Base-by-base conservation (phyloP, 768 basidiomycete genomes). In the Lactarius hengduanensis region DNA sequence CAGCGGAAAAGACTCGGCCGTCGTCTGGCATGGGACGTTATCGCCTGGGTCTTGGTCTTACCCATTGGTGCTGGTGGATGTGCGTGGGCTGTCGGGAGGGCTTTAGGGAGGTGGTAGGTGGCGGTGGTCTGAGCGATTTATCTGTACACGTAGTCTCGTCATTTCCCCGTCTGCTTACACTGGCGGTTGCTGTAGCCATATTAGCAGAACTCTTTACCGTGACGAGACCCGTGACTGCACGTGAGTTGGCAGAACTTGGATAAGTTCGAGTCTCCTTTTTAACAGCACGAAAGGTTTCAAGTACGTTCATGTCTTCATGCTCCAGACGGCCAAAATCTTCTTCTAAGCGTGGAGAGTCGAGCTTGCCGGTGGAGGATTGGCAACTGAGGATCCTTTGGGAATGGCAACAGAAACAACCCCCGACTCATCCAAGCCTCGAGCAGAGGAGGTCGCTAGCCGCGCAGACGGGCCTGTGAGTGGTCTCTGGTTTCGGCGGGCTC, bases 21-120 rank as follows among this genome's bases (percentile, higher is more conserved):
- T 70, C 82, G 95, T 36, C 77, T 96, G 45, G 75, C 88, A 18
- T 95, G 93, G 91, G 92, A 96, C 75, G 72, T 91, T n/a, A 86
- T 88, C 18, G 87, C 91, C 28, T 94, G 92, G 86, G 68, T 86
- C n/a, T 77, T 90, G 13, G 80, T 92, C 20, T 72, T 89, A 22
- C 87, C 87, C 0, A 77, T 86, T 0, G 85, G 90, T 30, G 79
- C 76, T 4, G 80, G 82, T 11, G 84, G 84, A 1, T 73, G 84
- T 18, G 77, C 80, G 8, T 91, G 89, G 88, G 82, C 80, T 47
- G 76, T 75, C 15, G 88, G 88, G 22, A 80, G 81, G 57, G 70
- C 87, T 65, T 73, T 76, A 10, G 79, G 80, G 47, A 77, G 74
- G 72, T 90, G 87, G 88, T 90, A 77, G 70, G 10, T 55, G 22